Base-by-base conservation (phyloP, 495 filamentous ascomycete genomes). In the Penicillium egyptiacum region DNA sequence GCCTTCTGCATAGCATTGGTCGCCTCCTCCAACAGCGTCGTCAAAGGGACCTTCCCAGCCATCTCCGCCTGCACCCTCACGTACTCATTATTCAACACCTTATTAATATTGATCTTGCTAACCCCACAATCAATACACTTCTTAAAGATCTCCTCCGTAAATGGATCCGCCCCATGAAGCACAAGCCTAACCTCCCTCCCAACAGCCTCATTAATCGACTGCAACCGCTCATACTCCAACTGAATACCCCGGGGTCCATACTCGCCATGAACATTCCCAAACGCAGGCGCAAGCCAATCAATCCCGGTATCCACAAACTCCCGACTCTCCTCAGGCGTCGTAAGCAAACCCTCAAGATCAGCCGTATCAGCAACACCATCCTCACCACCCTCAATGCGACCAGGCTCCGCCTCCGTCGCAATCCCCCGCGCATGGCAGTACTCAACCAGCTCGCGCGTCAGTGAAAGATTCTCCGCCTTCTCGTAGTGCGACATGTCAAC, bases 221-320 rank as follows among this genome's bases (percentile, higher is more conserved):
- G 66, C 49, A 94, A 71, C 37, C 88, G 75, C 28, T 87, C 85
- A 71, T 87, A 92, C 68, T 91, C 88, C 40, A 91, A 65, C 75
- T 82, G 82, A 25, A 90, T 87, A 0, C 89, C 89, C 11, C 86
- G 70, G 0, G 86, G 83, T 0, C 89, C 89, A 71, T 93, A 95
- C 62, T 87, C 84, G 6, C 90, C 90, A 75, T 93, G 89, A 37
- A 95, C 87, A 67, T 93, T 93, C 4, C 89, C 90, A 70, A 95
- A 93, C 9, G 89, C 88, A 0, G 90, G 90, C 11, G 89, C 90
- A 16, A 93, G 70, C 84, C 88, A 90, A 69, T 92, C 87, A 58
- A 92, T 91, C 0, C 90, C 90, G 25, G 88, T 90, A 10, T 77
- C 80, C 0, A 90, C 87, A 70, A 93, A 93, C 70, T 88, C 83